phyloP scores from a whole-genome alignment of 2,329 filamentous ascomycete species.

The Chrysoporthe puriensis region DNA sequence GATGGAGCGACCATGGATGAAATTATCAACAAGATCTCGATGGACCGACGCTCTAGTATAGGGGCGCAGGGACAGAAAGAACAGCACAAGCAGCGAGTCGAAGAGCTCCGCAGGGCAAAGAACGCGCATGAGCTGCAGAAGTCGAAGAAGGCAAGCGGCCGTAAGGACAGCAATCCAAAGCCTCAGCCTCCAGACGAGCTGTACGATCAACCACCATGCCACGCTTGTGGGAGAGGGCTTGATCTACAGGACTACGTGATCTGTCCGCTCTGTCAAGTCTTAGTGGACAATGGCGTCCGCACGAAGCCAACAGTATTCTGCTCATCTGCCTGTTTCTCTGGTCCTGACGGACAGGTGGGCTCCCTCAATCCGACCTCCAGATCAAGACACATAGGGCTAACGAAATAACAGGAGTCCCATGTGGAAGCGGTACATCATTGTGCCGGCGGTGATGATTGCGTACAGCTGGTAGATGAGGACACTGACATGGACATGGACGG shows the following conservation, averaged over 20 bases:
- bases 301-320: constrained; percentile 35
- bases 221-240: constrained; percentile 32
- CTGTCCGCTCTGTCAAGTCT: constrained; percentile 36
- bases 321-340: constrained; percentile 32
- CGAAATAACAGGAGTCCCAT: constrained; percentile 31
- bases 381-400: constrained; percentile 12
- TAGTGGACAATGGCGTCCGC: constrained; percentile 30
- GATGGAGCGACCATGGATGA: constrained; percentile 34
- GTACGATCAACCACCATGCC: constrained; percentile 35
- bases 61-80: constrained; percentile 33
- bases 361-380: neutral
- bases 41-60: constrained; percentile 32
- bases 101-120: constrained; percentile 34
- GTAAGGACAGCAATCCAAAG: constrained; percentile 22
- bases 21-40: constrained; percentile 34
- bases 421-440: constrained; percentile 33
- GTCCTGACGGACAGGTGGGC: constrained; percentile 9
- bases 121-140: constrained; percentile 36
- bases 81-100: constrained; percentile 36
- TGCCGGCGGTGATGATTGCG: constrained; percentile 33
- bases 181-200: constrained; percentile 31
- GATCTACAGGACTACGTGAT: constrained; percentile 32
- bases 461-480: constrained; percentile 32
- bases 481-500: constrained; percentile 30
- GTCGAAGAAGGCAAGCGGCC: constrained; percentile 31